These are phyloP conservation scores for Batrachochytrium dendrobatidis DNA, from an alignment of 371 early-diverging fungal genomes.

Conservation along the genomic window DNA sequence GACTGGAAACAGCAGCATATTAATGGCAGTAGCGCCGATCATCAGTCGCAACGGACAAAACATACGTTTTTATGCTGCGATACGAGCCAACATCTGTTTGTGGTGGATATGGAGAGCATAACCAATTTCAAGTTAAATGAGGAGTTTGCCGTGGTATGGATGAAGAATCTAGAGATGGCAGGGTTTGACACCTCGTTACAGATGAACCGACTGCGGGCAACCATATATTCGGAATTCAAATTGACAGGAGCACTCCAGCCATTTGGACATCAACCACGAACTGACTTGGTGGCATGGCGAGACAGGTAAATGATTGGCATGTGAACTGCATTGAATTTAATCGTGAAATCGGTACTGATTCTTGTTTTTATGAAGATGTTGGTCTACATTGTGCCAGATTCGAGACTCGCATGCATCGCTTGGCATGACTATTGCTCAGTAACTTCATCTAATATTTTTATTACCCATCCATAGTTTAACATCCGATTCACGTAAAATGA, in stretches of 20 bases:
- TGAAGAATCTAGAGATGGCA: constrained; percentile 9
- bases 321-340: too few species aligned
- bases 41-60: not conserved
- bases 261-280: not conserved
- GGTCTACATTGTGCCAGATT: too few species aligned
- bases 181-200: constrained; percentile 4
- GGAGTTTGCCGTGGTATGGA: not conserved
- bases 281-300: not conserved
- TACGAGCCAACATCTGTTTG: not conserved
- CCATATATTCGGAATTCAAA: constrained; percentile 1
- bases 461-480: too few species aligned
- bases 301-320: too few species aligned
- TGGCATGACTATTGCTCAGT: too few species aligned
- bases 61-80: not conserved
- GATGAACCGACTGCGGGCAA: constrained; percentile 7
- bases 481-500: too few species aligned
- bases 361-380: too few species aligned
- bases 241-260: not conserved
- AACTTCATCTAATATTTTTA: too few species aligned
- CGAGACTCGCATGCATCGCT: too few species aligned
- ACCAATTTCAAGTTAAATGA: not conserved
- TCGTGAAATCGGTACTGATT: too few species aligned
- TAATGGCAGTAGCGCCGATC: not conserved
- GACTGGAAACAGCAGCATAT: not conserved
- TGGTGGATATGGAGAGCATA: not conserved